phyloP scores from a whole-genome alignment of 495 filamentous ascomycete species.

The Pyronema domesticum region DNA sequence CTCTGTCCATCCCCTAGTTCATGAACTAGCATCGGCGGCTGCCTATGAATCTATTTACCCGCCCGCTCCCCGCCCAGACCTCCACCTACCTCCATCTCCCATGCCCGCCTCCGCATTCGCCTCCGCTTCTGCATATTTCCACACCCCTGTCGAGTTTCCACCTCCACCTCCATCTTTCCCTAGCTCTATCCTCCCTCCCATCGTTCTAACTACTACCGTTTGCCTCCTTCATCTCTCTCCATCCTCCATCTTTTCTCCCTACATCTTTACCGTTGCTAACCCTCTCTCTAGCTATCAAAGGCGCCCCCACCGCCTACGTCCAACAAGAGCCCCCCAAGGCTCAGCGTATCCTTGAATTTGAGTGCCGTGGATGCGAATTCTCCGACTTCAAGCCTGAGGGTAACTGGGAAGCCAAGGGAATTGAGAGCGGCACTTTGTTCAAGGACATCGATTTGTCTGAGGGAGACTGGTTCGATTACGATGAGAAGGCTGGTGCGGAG shows the following conservation, averaged over 20 bases:
- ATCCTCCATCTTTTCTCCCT: neutral
- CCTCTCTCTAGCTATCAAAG: constrained; percentile 51
- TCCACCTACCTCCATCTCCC: too few relatives aligned
- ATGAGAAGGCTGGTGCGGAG: constrained; percentile 55
- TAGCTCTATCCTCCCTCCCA: neutral
- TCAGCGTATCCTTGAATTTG: constrained; percentile 69
- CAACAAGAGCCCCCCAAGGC: constrained; percentile 48
- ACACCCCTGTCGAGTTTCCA: neutral
- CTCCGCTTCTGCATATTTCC: too few relatives aligned
- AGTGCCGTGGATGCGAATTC: constrained; percentile 89
- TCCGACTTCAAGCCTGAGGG: constrained; percentile 81
- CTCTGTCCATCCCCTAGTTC: too few relatives aligned
- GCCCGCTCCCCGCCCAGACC: neutral
- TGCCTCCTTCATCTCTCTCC: neutral
- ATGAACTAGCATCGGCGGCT: neutral
- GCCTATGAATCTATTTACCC: neutral
- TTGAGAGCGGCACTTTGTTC: constrained; percentile 64
- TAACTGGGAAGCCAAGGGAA: constrained; percentile 52
- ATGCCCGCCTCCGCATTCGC: too few relatives aligned
- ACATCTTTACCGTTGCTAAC: constrained; percentile 34
- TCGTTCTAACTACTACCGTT: neutral
- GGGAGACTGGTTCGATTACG: constrained; percentile 81
- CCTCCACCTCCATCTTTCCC: neutral
- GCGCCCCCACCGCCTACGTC: constrained; percentile 50
- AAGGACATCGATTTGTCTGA: constrained; percentile 61